Conservation (phyloP, 2,329 filamentous ascomycete genomes). For the Fusarium sp. region DNA sequence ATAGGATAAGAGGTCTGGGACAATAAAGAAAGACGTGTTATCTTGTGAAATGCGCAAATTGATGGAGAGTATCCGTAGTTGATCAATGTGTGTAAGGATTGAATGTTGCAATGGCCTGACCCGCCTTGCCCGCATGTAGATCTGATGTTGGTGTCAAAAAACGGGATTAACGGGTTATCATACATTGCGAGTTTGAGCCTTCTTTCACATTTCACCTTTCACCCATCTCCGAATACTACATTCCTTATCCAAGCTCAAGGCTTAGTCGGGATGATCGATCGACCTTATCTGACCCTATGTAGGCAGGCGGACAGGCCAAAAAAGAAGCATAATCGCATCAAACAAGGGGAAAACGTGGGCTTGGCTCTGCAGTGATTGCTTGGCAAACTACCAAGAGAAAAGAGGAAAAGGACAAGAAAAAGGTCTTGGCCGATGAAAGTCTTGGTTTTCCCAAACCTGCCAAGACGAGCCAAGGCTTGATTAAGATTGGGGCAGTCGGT, state of each 20-base stretch:
- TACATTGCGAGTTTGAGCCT: background rate
- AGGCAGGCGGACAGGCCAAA: slow-evolving; percentile 1
- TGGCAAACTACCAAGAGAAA: slow-evolving; percentile 8
- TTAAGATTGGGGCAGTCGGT: slow-evolving; percentile 22
- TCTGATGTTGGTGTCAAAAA: slow-evolving; percentile 19
- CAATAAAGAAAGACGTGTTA: slow-evolving; percentile 6
- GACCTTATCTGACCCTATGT: background rate
- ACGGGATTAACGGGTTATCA: slow-evolving; percentile 15
- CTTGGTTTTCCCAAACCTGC: slow-evolving; percentile 24
- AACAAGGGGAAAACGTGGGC: slow-evolving; percentile 40
- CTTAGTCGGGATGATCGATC: slow-evolving; percentile 6
- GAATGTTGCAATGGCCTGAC: too few species aligned
- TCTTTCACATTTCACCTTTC: background rate
- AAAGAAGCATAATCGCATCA: slow-evolving; percentile 31
- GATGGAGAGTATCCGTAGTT: slow-evolving; percentile 19
- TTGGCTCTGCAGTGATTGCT: slow-evolving; percentile 23
- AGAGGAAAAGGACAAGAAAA: background rate
- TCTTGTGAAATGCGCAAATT: slow-evolving; percentile 12
- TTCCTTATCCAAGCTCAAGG: slow-evolving; percentile 1
- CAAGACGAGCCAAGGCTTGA: slow-evolving; percentile 22
- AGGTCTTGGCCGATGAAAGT: slow-evolving; percentile 33
- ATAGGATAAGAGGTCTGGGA: slow-evolving; percentile 11
- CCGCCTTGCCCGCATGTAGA: background rate
- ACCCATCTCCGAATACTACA: background rate
- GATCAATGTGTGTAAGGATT: slow-evolving; percentile 3